phyloP scores from a whole-genome alignment of 768 basidiomycete species.

The Lactarius sanguifluus region DNA sequence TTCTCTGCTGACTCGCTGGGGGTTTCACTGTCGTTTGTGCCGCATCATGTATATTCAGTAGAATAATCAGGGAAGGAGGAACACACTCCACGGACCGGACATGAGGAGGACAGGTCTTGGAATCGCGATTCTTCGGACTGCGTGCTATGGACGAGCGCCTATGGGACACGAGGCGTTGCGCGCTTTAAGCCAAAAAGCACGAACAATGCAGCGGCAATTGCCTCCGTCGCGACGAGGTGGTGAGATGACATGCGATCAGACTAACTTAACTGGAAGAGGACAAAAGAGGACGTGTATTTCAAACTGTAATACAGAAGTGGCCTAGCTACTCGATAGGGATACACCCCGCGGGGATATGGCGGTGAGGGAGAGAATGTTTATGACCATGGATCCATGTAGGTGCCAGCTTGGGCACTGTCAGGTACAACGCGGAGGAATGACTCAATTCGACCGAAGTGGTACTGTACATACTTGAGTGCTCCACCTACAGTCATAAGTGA shows the following conservation, averaged over 20 bases:
- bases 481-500: neutral
- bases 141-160: neutral
- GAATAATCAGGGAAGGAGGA: neutral
- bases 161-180: conserved; percentile 3
- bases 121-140: neutral
- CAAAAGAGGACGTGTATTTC: neutral
- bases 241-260: conserved; percentile 2
- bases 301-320: conserved; percentile 2
- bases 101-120: neutral
- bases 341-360: neutral
- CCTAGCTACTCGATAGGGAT: neutral
- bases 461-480: neutral
- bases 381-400: conserved; percentile 23
- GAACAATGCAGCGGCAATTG: conserved; percentile 19
- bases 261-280: neutral
- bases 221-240: conserved; percentile 1
- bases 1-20: neutral
- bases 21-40: neutral
- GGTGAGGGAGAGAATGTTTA: neutral
- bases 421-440: neutral
- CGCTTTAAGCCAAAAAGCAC: conserved; percentile 23
- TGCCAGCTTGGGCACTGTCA: neutral
- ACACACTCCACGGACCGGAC: neutral
- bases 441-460: neutral
- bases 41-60: neutral